These are phyloP conservation scores for Colletotrichum sp. DNA, from an alignment of 2,329 filamentous ascomycete genomes.

Conservation along the genomic window DNA sequence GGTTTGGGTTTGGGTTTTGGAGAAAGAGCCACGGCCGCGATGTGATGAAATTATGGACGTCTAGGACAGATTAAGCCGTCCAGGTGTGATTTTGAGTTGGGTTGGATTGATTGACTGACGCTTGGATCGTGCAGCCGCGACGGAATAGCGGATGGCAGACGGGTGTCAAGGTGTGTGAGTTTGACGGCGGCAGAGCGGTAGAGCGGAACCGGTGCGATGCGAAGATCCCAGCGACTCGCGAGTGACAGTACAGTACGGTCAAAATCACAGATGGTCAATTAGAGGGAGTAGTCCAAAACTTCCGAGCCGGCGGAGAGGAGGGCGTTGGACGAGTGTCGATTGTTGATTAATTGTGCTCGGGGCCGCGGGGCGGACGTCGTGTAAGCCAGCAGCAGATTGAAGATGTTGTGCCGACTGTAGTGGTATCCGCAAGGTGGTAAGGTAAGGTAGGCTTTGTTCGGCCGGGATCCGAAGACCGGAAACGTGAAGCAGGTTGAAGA, in stretches of 20 bases:
- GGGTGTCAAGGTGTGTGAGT: neutral
- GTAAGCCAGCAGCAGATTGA: neutral
- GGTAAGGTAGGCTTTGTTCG: conserved; percentile 1
- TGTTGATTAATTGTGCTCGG: conserved; percentile 8
- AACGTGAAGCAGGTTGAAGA: conserved; percentile 15
- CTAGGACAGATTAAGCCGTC: conserved; percentile 11
- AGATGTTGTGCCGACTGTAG: neutral
- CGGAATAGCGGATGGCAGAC: neutral
- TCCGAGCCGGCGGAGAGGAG: conserved; percentile 13
- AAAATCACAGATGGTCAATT: neutral
- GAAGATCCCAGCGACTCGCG: neutral
- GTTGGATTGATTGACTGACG: conserved; percentile 13
- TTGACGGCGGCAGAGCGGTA: conserved; percentile 10
- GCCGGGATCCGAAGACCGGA: conserved; percentile 10
- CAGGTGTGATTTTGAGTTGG: neutral
- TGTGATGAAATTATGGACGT: conserved; percentile 3
- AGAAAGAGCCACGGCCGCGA: neutral
- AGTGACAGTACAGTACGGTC: neutral
- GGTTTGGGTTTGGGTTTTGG: neutral
- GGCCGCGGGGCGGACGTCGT: neutral
- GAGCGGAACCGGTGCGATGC: neutral
- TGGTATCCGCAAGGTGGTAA: neutral
- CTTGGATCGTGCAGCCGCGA: neutral
- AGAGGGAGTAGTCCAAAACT: neutral
- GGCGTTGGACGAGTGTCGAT: conserved; percentile 15